Conservation (phyloP, 441 rosid species). For the Euphorbia celastroides region DNA sequence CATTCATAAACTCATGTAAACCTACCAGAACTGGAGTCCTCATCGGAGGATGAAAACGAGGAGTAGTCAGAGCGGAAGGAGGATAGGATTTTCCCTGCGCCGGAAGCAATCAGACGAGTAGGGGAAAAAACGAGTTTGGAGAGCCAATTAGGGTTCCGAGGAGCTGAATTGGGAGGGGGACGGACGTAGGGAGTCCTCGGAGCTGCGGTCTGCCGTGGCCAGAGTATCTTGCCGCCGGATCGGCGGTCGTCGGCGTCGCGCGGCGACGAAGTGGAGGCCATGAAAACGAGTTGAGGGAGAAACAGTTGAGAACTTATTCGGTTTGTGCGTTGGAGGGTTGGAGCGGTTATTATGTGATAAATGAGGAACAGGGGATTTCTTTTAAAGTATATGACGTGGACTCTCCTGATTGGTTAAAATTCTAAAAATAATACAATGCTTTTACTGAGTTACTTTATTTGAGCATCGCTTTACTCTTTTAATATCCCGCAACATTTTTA, state of each 20-base stretch:
- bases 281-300: conserved; percentile 14
- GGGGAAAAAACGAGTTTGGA: conserved; percentile 67
- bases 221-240: conserved; percentile 62
- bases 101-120: conserved; percentile 65
- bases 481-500: no score
- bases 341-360: conserved; percentile 8
- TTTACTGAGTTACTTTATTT: no score
- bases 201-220: conserved; percentile 34
- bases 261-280: conserved; percentile 38
- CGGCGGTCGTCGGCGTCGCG: conserved; percentile 27
- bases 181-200: conserved; percentile 61
- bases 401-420: neutral
- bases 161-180: conserved; percentile 24
- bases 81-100: conserved; percentile 67
- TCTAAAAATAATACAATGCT: neutral
- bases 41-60: conserved; percentile 36
- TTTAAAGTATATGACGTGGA: conserved; percentile 8
- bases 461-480: no score
- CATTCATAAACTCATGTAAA: neutral
- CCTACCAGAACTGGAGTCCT: conserved; percentile 44
- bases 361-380: conserved; percentile 3
- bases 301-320: neutral
- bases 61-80: conserved; percentile 56
- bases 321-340: neutral
- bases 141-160: conserved; percentile 82